Percentiles rank a stretch among this genome's conserved stretches.
phyloP scores from a whole-genome alignment of 148 eudicot species.

The Silene latifolia region DNA sequence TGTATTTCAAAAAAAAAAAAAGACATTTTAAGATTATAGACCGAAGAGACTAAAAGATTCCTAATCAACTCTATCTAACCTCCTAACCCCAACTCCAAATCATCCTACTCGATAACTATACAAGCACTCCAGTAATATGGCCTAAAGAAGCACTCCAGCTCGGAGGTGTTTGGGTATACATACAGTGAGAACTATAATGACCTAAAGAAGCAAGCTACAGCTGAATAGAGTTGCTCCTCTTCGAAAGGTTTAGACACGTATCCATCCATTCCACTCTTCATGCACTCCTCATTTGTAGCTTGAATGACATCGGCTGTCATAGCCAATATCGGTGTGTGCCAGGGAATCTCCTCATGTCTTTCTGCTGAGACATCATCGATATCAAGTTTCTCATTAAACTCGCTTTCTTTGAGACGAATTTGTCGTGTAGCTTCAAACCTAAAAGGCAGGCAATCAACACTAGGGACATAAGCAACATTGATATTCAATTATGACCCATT shows the following conservation, averaged over 20 bases:
- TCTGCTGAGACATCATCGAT: slow-evolving; percentile 38
- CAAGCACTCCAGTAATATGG: slow-evolving; percentile 22
- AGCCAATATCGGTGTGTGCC: slow-evolving; percentile 89
- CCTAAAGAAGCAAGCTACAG: slow-evolving; percentile 72
- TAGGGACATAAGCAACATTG: not conserved
- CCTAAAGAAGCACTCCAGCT: slow-evolving; percentile 4
- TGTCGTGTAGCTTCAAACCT: slow-evolving; percentile 79
- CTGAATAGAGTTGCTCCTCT: slow-evolving; percentile 63
- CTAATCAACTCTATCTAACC: not conserved
- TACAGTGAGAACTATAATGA: slow-evolving; percentile 30
- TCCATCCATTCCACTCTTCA: slow-evolving; percentile 80
- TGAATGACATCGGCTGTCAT: slow-evolving; percentile 97
- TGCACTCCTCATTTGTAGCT: slow-evolving; percentile 67
- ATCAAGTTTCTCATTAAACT: slow-evolving; percentile 39
- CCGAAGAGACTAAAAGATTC: not conserved
- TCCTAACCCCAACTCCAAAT: slow-evolving; percentile 17
- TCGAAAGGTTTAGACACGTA: slow-evolving; percentile 83
- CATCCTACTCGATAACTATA: slow-evolving; percentile 30
- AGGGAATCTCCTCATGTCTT: slow-evolving; percentile 27
- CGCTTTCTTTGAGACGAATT: slow-evolving; percentile 50
- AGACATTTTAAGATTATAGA: not conserved
- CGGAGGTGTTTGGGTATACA: slow-evolving; percentile 17
- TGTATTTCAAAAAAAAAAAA: slow-evolving; percentile 6
- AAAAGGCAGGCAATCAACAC: slow-evolving; percentile 10
- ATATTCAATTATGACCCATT: too few relatives aligned